A percentile compares a stretch with the other conserved stretches of the same genome.
phyloP scores from a whole-genome alignment of 257 asterid genomes.

The Przewalskia tangutica region DNA sequence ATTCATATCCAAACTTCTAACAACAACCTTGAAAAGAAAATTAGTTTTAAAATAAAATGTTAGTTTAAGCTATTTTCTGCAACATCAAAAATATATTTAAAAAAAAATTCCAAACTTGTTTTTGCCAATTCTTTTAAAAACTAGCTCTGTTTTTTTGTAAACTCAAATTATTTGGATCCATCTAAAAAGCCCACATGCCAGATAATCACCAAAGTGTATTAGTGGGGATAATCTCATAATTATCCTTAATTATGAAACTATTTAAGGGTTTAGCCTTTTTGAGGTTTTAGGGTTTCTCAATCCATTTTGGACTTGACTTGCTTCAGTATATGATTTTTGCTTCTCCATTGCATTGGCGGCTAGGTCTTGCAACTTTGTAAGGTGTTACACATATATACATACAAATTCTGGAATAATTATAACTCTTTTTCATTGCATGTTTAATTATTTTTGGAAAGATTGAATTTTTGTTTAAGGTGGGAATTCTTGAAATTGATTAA shows the following conservation, averaged over 20 bases:
- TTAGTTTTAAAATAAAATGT: too few species aligned
- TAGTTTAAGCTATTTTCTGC: neutral
- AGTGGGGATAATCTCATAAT: neutral
- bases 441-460: neutral
- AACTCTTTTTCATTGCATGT: neutral
- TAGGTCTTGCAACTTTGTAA: neutral
- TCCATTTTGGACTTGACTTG: neutral
- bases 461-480: neutral
- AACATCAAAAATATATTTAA: neutral
- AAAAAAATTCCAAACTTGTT: neutral
- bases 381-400: neutral
- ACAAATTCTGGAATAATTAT: neutral
- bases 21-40: too few species aligned
- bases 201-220: neutral
- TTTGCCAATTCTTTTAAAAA: neutral
- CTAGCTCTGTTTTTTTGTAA: neutral
- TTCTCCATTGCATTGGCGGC: neutral
- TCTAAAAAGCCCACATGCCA: neutral
- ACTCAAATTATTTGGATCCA: neutral
- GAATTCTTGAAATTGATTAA: neutral
- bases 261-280: constrained; percentile 1
- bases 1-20: too few species aligned
- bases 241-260: neutral
- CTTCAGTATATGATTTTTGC: neutral
- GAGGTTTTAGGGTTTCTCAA: neutral